phyloP scores from a whole-genome alignment of 176 grass and related monocot species.

The Oryza officinalis region DNA sequence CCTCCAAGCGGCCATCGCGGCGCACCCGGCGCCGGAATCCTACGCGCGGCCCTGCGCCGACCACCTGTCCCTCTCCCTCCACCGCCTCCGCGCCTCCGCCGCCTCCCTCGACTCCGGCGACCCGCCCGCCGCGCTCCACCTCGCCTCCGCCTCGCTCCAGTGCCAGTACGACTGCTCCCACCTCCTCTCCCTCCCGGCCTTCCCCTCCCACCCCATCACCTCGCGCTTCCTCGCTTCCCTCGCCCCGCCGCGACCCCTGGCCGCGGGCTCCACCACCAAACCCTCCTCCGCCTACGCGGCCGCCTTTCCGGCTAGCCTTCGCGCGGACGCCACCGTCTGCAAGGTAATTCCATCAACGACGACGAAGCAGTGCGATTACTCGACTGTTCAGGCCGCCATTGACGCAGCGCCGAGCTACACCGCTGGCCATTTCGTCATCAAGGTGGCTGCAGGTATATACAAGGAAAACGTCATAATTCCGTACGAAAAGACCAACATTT shows the following conservation, averaged over 20 bases:
- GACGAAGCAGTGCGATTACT: constrained; percentile 40
- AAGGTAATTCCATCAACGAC: not conserved
- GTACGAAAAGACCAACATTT: constrained; percentile 65
- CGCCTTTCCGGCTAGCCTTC: constrained; percentile 37
- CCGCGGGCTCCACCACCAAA: not conserved
- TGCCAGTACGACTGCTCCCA: constrained; percentile 76
- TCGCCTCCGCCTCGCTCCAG: constrained; percentile 61
- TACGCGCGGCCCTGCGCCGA: constrained; percentile 40
- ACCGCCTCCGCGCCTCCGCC: constrained; percentile 41
- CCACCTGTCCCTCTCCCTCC: constrained; percentile 49
- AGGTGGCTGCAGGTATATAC: constrained; percentile 56
- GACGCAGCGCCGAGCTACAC: constrained; percentile 47
- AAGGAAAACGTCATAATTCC: constrained; percentile 60
- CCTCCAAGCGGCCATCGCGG: constrained; percentile 42
- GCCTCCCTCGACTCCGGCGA: constrained; percentile 45
- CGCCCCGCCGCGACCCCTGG: constrained; percentile 4
- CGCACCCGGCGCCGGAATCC: constrained; percentile 38
- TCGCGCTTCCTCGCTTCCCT: constrained; percentile 51
- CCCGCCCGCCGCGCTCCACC: constrained; percentile 51
- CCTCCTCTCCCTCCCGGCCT: constrained; percentile 45
- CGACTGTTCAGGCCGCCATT: constrained; percentile 56
- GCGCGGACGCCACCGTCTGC: constrained; percentile 58
- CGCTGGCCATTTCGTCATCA: constrained; percentile 40
- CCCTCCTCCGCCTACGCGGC: constrained; percentile 6
- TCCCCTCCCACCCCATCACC: constrained; percentile 33